Percentiles rank a stretch among this genome's conserved stretches.
These are phyloP conservation scores for Ephemerocybe angulata DNA, from an alignment of 768 basidiomycete species.

Conservation along the genomic window DNA sequence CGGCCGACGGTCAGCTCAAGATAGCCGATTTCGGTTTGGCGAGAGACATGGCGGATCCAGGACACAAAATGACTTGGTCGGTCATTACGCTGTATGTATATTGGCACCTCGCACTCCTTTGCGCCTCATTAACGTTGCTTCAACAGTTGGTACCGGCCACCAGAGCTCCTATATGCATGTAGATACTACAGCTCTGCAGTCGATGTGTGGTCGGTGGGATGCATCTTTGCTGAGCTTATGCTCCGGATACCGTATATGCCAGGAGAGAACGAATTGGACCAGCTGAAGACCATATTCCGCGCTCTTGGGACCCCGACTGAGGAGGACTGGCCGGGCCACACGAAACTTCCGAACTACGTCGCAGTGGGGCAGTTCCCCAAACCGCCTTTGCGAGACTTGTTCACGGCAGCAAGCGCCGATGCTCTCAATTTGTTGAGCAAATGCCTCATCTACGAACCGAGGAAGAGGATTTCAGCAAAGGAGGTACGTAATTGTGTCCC, in stretches of 20 bases:
- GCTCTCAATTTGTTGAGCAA: constrained; percentile 77
- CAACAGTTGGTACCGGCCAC: constrained; percentile 93
- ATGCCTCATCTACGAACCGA: constrained; percentile 83
- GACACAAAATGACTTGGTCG: constrained; percentile 95
- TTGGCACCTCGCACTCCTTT: too few relatives aligned
- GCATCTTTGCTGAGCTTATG: constrained; percentile 98
- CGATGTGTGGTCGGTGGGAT: constrained; percentile 97
- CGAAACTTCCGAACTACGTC: constrained; percentile 86
- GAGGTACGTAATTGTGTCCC: constrained; percentile 48
- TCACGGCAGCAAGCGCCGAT: constrained; percentile 86
- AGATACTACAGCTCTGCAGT: constrained; percentile 89
- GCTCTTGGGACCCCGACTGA: constrained; percentile 96
- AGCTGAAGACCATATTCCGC: constrained; percentile 89
- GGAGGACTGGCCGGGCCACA: constrained; percentile 96
- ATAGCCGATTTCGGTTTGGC: constrained; percentile 99
- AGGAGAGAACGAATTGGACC: constrained; percentile 95
- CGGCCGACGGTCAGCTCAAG: constrained; percentile 88
- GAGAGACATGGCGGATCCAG: constrained; percentile 92
- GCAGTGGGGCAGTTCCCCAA: constrained; percentile 84
- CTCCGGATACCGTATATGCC: constrained; percentile 92
- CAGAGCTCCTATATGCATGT: constrained; percentile 89
- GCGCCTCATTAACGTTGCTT: constrained; percentile 5
- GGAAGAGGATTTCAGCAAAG: constrained; percentile 71
- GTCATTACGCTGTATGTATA: constrained; percentile 98
- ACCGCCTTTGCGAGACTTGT: constrained; percentile 77